Evolutionary conservation across 768 basidiomycete species (phyloP), one percentile per base, ranked within the genome.

Genomic region (Tylopilus sp.): DNA sequence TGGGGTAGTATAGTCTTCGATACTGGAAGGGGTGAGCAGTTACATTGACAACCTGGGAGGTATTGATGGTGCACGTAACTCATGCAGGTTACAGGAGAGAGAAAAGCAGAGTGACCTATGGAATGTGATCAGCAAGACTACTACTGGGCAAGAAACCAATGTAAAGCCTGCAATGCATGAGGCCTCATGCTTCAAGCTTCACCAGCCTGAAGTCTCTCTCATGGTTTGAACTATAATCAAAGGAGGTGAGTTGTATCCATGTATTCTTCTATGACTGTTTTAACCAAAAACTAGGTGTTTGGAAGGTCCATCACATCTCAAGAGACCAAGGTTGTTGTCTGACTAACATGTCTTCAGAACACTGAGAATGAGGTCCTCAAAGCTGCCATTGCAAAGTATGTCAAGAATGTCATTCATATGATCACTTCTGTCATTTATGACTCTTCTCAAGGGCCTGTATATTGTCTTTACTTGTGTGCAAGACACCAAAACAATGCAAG

Each of bases 401-500:
- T 92, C 62, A 94, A 95, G 75, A 95, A 95, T 36, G 74, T 18
- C 13, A 2, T 47, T 22, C 0, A 25, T 33, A 33, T 43, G 4
- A 7, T 30, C 6, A 35, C 11, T 35, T 10, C 15, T 6, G 8
- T 43, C 21, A 18, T 8, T 7, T 28, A 28, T 25, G 20, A 66
- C 53, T 1, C 48, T 10, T 30, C 39, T 39, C 7, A 42, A 90
- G 91, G 95, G 95, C 95, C 23, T 93, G 95, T 62, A 98, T 99
- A 67, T 97, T 94, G 11, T 98, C 95, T 28, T 78, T 99, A 25
- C 82, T 99, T 46, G 97, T 98, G 31, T 84, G 97, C 58, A 99
- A 99, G 72, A 99, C 97, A 2, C 95, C 97, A 11, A 99, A 99
- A 68, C 97, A 99, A 75, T 99, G 97, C 77, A 99, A 99, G 71